Base-by-base conservation (phyloP, 2,329 filamentous ascomycete genomes). In the Ascochyta fabae region DNA sequence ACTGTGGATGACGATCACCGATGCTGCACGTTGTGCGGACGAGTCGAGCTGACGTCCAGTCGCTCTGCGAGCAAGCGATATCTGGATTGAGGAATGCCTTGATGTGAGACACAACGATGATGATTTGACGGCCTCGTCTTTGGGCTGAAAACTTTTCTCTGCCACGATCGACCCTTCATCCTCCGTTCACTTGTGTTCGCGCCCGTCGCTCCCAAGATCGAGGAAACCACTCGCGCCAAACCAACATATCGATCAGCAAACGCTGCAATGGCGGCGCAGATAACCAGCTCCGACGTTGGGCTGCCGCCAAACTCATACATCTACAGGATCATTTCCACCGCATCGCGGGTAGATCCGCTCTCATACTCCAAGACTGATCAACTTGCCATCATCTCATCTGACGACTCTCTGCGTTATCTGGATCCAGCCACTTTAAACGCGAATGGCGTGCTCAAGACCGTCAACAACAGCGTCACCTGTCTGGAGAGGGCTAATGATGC, bases 331-430 rank as follows among this genome's bases (percentile, higher is more conserved):
- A 64, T 74, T 40, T 68, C 71, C 13, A 75, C 71, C 34, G 67
- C 69, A 15, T 56, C 68, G 23, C 69, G 70, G 49, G 59, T 66
- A 51, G 66, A 71, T 41, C 66, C 68, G 19, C 66, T 73, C 51
- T 70, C 64, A 29, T 74, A 71, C 58, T 62, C 59, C 1, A 58
- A 64, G 50, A 67, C 64, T 34, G 67, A 71, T 33, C 64, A 70
- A 5, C 79, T 90, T 36, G 86, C 84, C 1, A 82, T 85, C 15
- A 88, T 89, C 53, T 84, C 87, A 3, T 91, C 89, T 0, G 88
- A 92, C 75, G 86, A 91, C 74, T 82, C 80, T n/a, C 79, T 93
- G 19, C 83, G 85, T 26, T 75, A 91, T 16, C 83, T 92, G 61
- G 83, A 90, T 69, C 83, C 87, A 0, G 61, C 77, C 1, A 81